phyloP scores from a whole-genome alignment of 148 eudicot genomes.

The Amaranthus hypochondriacus region DNA sequence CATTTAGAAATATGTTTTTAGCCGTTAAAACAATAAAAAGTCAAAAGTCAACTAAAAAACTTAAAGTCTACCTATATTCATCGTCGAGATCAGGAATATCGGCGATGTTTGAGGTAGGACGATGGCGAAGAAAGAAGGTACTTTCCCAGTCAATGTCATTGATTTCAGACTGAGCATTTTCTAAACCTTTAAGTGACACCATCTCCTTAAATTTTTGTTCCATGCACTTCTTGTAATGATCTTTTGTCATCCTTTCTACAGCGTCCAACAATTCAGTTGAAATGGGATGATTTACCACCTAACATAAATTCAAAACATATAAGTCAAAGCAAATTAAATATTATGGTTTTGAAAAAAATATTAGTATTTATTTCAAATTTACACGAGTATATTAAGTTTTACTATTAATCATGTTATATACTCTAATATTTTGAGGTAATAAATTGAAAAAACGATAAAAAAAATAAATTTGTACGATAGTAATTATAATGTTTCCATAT shows the following conservation, averaged over 20 bases:
- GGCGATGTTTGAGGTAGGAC: slow-evolving; percentile 64
- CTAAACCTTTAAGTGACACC: slow-evolving; percentile 68
- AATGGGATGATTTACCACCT: slow-evolving; percentile 59
- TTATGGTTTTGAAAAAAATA: too few relatives aligned
- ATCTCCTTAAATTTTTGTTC: slow-evolving; percentile 69
- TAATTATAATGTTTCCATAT: too few relatives aligned
- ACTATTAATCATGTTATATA: too few relatives aligned
- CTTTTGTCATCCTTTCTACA: slow-evolving; percentile 65
- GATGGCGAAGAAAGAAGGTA: slow-evolving; percentile 74
- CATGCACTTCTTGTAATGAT: slow-evolving; percentile 61
- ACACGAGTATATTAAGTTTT: too few relatives aligned
- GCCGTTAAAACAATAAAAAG: too few relatives aligned
- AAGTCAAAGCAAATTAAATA: not conserved
- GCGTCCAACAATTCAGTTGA: slow-evolving; percentile 48
- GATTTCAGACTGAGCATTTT: slow-evolving; percentile 52
- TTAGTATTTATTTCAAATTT: too few relatives aligned
- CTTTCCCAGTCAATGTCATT: slow-evolving; percentile 88
- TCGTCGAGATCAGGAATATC: slow-evolving; percentile 68
- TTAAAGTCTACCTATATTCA: slow-evolving; percentile 42
- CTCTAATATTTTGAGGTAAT: too few relatives aligned
- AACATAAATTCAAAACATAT: not conserved
- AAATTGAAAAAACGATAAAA: too few relatives aligned
- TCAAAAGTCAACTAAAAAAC: too few relatives aligned
- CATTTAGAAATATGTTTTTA: too few relatives aligned
- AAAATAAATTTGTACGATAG: too few relatives aligned